A percentile compares a stretch with the other conserved stretches of the same genome.
These are phyloP conservation scores for Pythium oligandrum DNA, from an alignment of 352 stramenopile species.

Conservation along the genomic window DNA sequence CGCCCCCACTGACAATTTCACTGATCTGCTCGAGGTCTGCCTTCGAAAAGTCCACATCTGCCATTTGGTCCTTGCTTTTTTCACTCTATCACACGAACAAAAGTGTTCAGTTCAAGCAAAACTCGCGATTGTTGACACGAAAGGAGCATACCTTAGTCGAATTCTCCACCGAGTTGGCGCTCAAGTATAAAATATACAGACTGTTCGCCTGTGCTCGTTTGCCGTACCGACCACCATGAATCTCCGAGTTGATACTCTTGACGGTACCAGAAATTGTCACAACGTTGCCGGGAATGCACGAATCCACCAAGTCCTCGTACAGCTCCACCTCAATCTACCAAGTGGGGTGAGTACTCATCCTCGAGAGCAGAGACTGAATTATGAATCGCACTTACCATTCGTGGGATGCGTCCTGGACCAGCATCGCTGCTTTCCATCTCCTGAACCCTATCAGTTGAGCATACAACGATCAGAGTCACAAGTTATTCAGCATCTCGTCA, in stretches of 20 bases:
- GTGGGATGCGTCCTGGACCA: constrained; percentile 64
- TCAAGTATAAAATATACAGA: constrained; percentile 90
- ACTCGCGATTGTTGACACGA: not conserved
- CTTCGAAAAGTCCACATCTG: constrained; percentile 53
- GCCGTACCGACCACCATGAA: constrained; percentile 69
- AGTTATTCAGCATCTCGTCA: not conserved
- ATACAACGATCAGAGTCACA: not conserved
- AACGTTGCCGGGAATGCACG: constrained; percentile 89
- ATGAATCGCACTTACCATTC: constrained; percentile 29
- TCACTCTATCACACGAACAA: constrained; percentile 9
- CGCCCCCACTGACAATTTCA: constrained; percentile 69
- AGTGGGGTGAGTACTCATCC: not conserved
- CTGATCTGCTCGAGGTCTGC: constrained; percentile 84
- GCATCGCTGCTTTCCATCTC: constrained; percentile 84
- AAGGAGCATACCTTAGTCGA: constrained; percentile 19
- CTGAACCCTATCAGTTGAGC: constrained; percentile 31
- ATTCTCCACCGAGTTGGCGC: constrained; percentile 77
- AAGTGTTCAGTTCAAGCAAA: too few relatives aligned
- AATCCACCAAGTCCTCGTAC: constrained; percentile 87
- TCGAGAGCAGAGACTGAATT: not conserved
- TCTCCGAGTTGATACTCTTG: constrained; percentile 85
- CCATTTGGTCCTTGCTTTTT: constrained; percentile 21
- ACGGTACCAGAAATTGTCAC: constrained; percentile 88
- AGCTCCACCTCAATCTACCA: constrained; percentile 55
- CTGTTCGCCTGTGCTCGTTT: constrained; percentile 77